Percentiles rank a stretch among this genome's conserved stretches.
These are phyloP conservation scores for Nissolia schottii DNA, from an alignment of 306 rosid genomes.

Conservation along the genomic window DNA sequence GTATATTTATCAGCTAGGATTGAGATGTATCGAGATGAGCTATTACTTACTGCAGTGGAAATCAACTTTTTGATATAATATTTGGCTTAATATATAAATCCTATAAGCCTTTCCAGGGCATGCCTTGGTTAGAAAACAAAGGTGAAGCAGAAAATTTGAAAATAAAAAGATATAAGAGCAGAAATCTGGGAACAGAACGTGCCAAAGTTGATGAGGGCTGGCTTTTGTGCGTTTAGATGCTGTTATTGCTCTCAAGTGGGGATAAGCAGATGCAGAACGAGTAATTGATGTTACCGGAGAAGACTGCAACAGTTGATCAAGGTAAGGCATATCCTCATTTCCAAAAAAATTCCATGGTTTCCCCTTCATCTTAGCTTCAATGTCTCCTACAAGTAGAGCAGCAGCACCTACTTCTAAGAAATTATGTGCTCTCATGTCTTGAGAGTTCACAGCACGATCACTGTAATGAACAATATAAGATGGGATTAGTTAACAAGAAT, in stretches of 20 bases:
- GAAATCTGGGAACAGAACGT: slow-evolving; percentile 30
- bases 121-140: no score
- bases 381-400: slow-evolving; percentile 79
- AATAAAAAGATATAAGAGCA: slow-evolving; percentile 1
- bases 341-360: slow-evolving; percentile 91
- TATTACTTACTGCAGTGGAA: no score
- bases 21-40: not conserved
- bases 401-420: slow-evolving; percentile 98
- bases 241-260: slow-evolving; percentile 92
- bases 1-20: not conserved
- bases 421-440: slow-evolving; percentile 67
- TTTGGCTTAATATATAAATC: no score
- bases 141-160: not conserved
- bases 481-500: slow-evolving; percentile 2
- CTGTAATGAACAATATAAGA: slow-evolving; percentile 41
- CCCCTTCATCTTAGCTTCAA: slow-evolving; percentile 84
- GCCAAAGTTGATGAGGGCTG: slow-evolving; percentile 79
- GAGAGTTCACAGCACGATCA: slow-evolving; percentile 55
- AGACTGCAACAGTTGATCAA: slow-evolving; percentile 90
- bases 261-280: slow-evolving; percentile 71
- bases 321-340: slow-evolving; percentile 94
- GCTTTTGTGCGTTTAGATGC: slow-evolving; percentile 85
- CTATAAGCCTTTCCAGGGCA: no score
- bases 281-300: slow-evolving; percentile 80
- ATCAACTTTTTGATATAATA: no score